These are phyloP conservation scores for Sugiyamaella xylanicola DNA, from an alignment of 1,139 yeast species.

Conservation along the genomic window DNA sequence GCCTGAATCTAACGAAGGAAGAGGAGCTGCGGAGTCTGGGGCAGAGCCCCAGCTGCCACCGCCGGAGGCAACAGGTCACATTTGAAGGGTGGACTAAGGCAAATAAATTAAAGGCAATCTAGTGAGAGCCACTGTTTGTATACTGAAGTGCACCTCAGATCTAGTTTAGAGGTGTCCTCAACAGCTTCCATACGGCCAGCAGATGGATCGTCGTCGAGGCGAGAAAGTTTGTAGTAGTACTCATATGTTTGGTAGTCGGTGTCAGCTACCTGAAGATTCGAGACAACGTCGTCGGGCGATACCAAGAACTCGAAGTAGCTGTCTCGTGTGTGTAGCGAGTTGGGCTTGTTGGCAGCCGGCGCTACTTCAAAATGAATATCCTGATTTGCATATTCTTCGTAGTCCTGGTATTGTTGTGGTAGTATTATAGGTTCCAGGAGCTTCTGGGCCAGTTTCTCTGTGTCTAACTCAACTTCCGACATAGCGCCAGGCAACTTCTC, in stretches of 20 bases:
- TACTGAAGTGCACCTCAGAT: background rate
- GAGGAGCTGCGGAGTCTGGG: background rate
- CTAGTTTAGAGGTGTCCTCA: background rate
- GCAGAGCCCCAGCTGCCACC: background rate
- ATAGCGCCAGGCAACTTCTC: no score
- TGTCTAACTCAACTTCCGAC: no score
- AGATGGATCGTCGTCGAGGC: constrained; percentile 4
- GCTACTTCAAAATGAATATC: constrained; percentile 9
- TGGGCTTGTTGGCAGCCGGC: background rate
- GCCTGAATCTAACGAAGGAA: background rate
- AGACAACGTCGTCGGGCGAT: constrained; percentile 25
- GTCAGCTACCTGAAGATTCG: constrained; percentile 22
- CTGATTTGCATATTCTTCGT: constrained; percentile 22
- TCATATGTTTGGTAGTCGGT: constrained; percentile 25
- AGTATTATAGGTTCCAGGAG: constrained; percentile 23
- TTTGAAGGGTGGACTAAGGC: no score
- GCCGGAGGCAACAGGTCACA: no score
- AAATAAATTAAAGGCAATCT: background rate
- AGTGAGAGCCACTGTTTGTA: constrained; percentile 10
- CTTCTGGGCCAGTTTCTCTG: constrained; percentile 16
- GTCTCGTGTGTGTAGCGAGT: background rate
- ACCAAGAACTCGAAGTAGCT: constrained; percentile 20
- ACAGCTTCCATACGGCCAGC: constrained; percentile 1
- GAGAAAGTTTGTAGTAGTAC: constrained; percentile 22
- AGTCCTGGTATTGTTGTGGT: constrained; percentile 17